Evolutionary conservation across 176 grass and related monocot genomes (phyloP).

Genomic region (Musa beccarii): DNA sequence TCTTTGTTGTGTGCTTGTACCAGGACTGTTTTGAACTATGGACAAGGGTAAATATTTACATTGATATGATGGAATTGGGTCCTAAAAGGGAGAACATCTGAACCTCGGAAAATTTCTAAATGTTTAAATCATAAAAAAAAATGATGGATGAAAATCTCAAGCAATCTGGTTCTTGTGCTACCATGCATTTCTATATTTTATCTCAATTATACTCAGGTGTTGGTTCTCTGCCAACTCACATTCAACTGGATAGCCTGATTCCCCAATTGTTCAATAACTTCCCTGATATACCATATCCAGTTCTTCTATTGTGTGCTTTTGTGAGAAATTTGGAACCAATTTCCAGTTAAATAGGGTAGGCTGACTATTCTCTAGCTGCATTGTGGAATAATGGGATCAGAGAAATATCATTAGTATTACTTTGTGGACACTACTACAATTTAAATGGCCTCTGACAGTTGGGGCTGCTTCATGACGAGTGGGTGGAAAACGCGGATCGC

Average conservation of each 20-base stretch:
- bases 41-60: too few relatives aligned
- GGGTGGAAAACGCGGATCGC: conserved; percentile 95
- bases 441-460: conserved; percentile 38
- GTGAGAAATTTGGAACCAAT: too few relatives aligned
- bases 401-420: neutral
- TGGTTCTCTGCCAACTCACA: neutral
- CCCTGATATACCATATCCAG: too few relatives aligned
- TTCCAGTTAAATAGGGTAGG: neutral
- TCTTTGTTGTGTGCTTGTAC: neutral
- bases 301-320: too few relatives aligned
- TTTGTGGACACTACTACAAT: neutral
- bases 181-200: neutral
- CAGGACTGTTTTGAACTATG: neutral
- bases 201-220: neutral
- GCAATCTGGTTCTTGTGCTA: neutral
- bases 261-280: too few relatives aligned
- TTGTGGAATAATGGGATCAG: neutral
- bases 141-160: neutral
- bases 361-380: neutral
- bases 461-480: conserved; percentile 84
- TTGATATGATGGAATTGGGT: too few relatives aligned
- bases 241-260: neutral
- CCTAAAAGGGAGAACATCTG: neutral
- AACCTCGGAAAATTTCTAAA: neutral
- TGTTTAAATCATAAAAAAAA: neutral